Base-by-base conservation (phyloP, 352 stramenopile genomes). In the Vaucheria bursata region DNA sequence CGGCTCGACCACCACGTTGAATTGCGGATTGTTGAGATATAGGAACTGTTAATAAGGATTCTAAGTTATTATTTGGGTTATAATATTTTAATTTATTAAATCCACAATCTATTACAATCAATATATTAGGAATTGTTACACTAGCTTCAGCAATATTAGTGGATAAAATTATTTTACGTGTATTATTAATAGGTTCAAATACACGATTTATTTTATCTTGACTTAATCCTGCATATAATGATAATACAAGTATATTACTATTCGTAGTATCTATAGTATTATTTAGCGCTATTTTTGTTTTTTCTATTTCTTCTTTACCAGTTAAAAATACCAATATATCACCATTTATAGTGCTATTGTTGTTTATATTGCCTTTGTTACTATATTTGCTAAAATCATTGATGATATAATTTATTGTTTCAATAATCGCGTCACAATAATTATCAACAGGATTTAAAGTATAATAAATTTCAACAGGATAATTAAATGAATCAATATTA, bases 31-130 rank as follows among this genome's bases (percentile, higher is more conserved):
- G 94, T 29, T 92, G 88, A 37, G 93, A 98, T 81, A 99, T 99
- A 0, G 95, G 95, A 40, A 91, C 97, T 12, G 99, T 95, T 33
- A 99, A 87, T 65, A 99, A 85, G n/a, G 92, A 98, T 86, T 98
- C 95, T 6, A 99, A 94, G 52, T 96, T 91, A 75, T 97, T 97
- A 31, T 95, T 89, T 39, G 96, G 95, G 87, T 99, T 99, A 88
- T 98, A 99, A 29, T 98, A 92, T 87, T 98, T 99, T 86, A 99
- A 94, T 87, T 99, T 99, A 36, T 89, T 97, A 82, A 99, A 99
- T 65, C 97, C 96, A 31, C 95, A 93, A 87, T 99, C 97, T 49
- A 99, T 90, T 36, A 99, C 97, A 86, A 99, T 99, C 18, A 98
- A 94, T 76, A 99, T 98, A 67, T 92, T 96, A 85, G 99, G 94